These are phyloP conservation scores for Stentor coeruleus DNA, from an alignment of 73 alveolate species.

Conservation along the genomic window DNA sequence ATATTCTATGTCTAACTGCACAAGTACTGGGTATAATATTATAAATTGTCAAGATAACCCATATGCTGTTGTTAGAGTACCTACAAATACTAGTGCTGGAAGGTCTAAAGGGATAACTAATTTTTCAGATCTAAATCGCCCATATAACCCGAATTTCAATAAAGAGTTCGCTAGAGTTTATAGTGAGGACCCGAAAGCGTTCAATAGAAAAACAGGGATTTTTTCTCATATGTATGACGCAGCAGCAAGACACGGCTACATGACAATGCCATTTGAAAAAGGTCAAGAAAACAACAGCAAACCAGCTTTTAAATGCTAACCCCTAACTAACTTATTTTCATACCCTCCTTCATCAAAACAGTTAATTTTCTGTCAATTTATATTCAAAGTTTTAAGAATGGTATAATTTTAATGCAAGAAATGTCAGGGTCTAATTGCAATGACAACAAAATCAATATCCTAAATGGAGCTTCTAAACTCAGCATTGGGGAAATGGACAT, in stretches of 20 bases:
- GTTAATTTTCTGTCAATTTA: too few species aligned
- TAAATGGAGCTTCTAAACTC: too few species aligned
- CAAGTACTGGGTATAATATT: not conserved
- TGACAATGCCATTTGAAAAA: conserved; percentile 27
- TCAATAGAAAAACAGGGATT: conserved; percentile 68
- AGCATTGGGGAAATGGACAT: not conserved
- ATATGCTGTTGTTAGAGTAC: conserved; percentile 1
- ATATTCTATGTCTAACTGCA: not conserved
- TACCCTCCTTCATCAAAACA: too few species aligned
- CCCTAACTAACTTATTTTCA: too few species aligned
- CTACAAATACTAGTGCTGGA: conserved; percentile 13
- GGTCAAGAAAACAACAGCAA: too few species aligned
- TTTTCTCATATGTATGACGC: conserved; percentile 88
- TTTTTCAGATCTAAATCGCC: conserved; percentile 43
- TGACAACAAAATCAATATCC: too few species aligned
- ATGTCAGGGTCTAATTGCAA: too few species aligned
- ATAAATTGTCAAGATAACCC: not conserved
- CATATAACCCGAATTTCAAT: not conserved
- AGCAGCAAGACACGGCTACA: conserved; percentile 81
- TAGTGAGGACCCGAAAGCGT: conserved; percentile 60
- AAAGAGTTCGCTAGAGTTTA: conserved; percentile 15
- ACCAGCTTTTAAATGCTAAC: too few species aligned
- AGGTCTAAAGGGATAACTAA: conserved; percentile 72
- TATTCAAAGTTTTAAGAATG: too few species aligned
- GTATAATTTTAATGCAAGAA: too few species aligned